Percentiles rank a stretch among this genome's conserved stretches.
These are phyloP conservation scores for Verbena officinalis DNA, from an alignment of 257 asterid species.

Conservation along the genomic window DNA sequence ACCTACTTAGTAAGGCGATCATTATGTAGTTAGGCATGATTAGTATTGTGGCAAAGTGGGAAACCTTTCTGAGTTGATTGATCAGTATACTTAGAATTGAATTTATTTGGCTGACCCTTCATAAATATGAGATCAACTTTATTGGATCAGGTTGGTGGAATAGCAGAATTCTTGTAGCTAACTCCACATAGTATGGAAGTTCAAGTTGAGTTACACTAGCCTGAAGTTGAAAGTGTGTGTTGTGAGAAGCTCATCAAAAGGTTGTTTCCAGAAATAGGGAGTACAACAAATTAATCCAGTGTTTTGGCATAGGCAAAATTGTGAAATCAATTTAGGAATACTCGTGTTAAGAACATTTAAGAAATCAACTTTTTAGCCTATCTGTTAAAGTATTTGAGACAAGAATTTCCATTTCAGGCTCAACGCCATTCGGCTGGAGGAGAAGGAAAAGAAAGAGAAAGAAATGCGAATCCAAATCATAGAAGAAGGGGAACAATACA, in stretches of 20 bases:
- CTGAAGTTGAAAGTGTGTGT: background rate
- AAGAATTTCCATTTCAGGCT: constrained; percentile 46
- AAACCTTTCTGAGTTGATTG: too few relatives aligned
- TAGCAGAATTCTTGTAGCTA: background rate
- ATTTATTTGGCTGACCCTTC: background rate
- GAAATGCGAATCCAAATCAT: constrained; percentile 76
- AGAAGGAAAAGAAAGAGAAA: constrained; percentile 91
- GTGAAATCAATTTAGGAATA: background rate
- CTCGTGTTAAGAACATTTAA: too few relatives aligned
- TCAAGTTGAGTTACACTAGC: background rate
- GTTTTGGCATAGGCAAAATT: background rate
- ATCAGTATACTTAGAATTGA: too few relatives aligned
- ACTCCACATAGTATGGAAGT: background rate
- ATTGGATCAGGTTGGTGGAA: background rate
- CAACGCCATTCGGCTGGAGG: constrained; percentile 88
- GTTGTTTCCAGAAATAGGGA: background rate
- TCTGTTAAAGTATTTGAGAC: background rate
- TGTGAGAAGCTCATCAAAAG: background rate
- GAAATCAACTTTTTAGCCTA: too few relatives aligned
- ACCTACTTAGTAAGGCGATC: background rate
- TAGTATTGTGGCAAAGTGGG: too few relatives aligned
- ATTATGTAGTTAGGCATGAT: background rate
- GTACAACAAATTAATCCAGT: background rate
- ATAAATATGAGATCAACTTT: background rate
- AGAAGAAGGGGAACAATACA: constrained; percentile 82